Evolutionary conservation across 2,329 filamentous ascomycete genomes (phyloP).

Genomic region (Penicillium aurantiogriseum): DNA sequence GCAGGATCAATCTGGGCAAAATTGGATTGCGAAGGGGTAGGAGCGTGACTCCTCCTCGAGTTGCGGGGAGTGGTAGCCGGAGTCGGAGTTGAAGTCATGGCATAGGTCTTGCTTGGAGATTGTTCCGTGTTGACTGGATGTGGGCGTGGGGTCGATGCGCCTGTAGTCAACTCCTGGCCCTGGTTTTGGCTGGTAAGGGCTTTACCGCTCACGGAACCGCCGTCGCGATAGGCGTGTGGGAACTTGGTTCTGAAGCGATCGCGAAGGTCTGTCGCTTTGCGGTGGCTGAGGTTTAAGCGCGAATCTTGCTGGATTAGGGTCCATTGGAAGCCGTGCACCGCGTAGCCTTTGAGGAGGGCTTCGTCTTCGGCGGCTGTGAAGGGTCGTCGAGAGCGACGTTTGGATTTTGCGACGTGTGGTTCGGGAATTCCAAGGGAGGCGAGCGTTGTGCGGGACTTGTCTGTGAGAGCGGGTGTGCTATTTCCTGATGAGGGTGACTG

Average conservation of each 20-base stretch:
- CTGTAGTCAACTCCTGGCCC: conserved; percentile 5
- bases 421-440: conserved; percentile 49
- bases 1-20: conserved; percentile 31
- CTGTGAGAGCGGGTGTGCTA: conserved; percentile 30
- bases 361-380: conserved; percentile 60
- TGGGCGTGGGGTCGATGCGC: conserved; percentile 5
- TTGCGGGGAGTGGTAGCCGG: conserved; percentile 7
- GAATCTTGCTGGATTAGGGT: conserved; percentile 57
- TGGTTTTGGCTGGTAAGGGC: conserved; percentile 19
- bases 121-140: not conserved
- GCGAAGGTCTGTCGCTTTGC: conserved; percentile 58
- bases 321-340: conserved; percentile 60
- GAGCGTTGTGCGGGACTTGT: conserved; percentile 33
- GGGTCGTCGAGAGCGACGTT: conserved; percentile 53
- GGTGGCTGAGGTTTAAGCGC: conserved; percentile 50
- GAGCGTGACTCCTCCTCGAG: conserved; percentile 18
- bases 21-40: conserved; percentile 14
- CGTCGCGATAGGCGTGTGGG: conserved; percentile 55
- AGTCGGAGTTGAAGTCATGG: conserved; percentile 9
- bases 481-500: conserved; percentile 22
- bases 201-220: conserved; percentile 41
- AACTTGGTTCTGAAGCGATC: conserved; percentile 62
- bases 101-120: conserved; percentile 12
- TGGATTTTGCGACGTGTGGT: conserved; percentile 49
- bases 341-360: conserved; percentile 58